Evolutionary conservation across 2,329 filamentous ascomycete genomes (phyloP).

Genomic region (Lachnellula arida): DNA sequence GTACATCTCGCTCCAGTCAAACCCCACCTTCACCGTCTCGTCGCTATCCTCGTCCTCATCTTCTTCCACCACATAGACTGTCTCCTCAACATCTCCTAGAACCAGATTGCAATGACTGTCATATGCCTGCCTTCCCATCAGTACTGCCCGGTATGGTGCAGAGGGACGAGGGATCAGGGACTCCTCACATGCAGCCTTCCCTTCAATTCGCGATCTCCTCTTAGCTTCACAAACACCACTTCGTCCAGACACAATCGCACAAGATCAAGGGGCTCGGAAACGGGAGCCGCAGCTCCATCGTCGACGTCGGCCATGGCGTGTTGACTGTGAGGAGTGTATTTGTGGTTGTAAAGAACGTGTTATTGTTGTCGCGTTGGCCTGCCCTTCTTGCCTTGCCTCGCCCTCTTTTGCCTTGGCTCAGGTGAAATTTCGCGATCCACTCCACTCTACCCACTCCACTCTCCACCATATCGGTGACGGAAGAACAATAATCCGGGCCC

Average conservation of each 20-base stretch:
- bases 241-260: slow-evolving; percentile 93
- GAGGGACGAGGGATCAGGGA: neutral
- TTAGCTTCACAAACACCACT: slow-evolving; percentile 93
- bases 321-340: neutral
- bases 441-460: too few relatives aligned
- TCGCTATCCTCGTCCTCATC: slow-evolving; percentile 80
- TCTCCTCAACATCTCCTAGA: slow-evolving; percentile 94
- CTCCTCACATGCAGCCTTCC: slow-evolving; percentile 81
- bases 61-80: slow-evolving; percentile 88
- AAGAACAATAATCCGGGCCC: neutral
- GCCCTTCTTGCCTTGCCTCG: too few relatives aligned
- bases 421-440: neutral
- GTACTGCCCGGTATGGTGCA: slow-evolving; percentile 10
- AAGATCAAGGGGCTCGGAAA: slow-evolving; percentile 90
- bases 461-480: too few relatives aligned
- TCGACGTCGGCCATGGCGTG: slow-evolving; percentile 75
- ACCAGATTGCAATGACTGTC: slow-evolving; percentile 98
- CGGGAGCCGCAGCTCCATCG: slow-evolving; percentile 62
- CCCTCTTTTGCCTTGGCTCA: neutral
- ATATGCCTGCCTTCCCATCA: slow-evolving; percentile 64
- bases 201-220: slow-evolving; percentile 92
- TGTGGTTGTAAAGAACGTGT: neutral
- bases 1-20: neutral
- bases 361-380: neutral
- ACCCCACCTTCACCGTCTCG: slow-evolving; percentile 67